Evolutionary conservation across 2,329 filamentous ascomycete species (phyloP).

Genomic region (Pyrenophora seminiperda): DNA sequence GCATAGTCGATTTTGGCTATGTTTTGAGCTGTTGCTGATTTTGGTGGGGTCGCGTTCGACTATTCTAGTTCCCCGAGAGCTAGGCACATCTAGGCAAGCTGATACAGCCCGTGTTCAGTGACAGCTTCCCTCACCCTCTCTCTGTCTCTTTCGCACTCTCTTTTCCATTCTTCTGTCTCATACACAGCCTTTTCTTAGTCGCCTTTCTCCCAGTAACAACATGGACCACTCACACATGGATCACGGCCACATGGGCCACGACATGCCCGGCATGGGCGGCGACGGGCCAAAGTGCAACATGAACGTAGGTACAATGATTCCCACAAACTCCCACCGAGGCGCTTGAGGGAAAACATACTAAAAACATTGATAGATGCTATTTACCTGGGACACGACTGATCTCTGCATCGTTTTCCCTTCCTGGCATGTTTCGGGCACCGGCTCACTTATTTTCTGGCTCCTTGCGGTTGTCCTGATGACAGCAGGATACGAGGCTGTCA

Average conservation of each 20-base stretch:
- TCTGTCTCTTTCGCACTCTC: too few species aligned
- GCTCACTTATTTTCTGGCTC: slow-evolving; percentile 80
- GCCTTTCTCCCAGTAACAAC: background rate
- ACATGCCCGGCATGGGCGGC: slow-evolving; percentile 55
- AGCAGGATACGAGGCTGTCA: slow-evolving; percentile 90
- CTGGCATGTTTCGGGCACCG: slow-evolving; percentile 81
- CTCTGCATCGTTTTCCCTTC: slow-evolving; percentile 94
- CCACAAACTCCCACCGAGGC: slow-evolving; percentile 8
- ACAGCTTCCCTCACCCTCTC: too few species aligned
- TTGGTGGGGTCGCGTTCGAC: too few species aligned
- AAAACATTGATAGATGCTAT: slow-evolving; percentile 76
- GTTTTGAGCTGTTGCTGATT: too few species aligned
- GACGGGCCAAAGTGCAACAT: slow-evolving; percentile 75
- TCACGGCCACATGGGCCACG: slow-evolving; percentile 60
- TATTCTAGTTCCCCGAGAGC: too few species aligned
- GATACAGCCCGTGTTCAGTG: too few species aligned
- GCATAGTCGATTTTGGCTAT: too few species aligned
- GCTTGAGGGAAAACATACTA: slow-evolving; percentile 2
- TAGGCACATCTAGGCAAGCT: too few species aligned
- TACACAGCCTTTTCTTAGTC: too few species aligned
- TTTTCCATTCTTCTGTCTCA: too few species aligned
- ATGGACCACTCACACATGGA: slow-evolving; percentile 52
- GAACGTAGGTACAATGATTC: slow-evolving; percentile 68
- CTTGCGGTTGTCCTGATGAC: slow-evolving; percentile 79
- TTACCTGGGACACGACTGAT: slow-evolving; percentile 92